Base-by-base conservation (phyloP, 331 rosid genomes). In the Saraca asoca region DNA sequence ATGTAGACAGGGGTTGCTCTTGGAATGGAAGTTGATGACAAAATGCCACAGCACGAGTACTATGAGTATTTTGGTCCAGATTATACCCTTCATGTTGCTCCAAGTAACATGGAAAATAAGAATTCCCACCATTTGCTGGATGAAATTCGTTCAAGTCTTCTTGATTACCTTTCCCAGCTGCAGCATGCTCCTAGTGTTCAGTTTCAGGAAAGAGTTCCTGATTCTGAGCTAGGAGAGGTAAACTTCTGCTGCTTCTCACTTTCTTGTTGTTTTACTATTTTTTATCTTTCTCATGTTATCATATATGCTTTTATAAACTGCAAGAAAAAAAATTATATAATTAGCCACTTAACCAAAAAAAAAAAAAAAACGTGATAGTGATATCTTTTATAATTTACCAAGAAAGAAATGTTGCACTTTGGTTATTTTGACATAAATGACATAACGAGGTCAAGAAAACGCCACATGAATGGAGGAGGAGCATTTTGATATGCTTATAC, bases 91-190 rank as follows among this genome's bases (percentile, higher is more conserved):
- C 98, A 92, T 72, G 98, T 92, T 75, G 98, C 96, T 76, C 98
- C 98, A 71, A 92, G 98, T 78, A 92, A 92, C 81, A 92, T 92
- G 96, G 98, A 92, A 79, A 92, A 92, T 81, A 92, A 92, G 75
- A 92, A 92, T 75, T 80, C 98, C 12, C 96, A 13, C 43, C 80
- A 51, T 51, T 80, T 83, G 68, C 76, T 92, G 44, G 98, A 92
- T 51, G 91, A 87, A 70, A 87, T 92, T 65, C 87, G 86, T 63
- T 71, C 81, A 16, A 87, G 75, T 75, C 95, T 92, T 73, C 95
- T 92, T 76, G 98, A 92, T 16, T 70, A 92, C 69, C 93, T 92
- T 48, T 82, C 94, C 63, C 84, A 77, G 78, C 83, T 92, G 78
- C 95, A 87, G 80, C 98, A 92, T 85, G 96, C 95, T 55, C 98